Evolutionary conservation across 2,329 filamentous ascomycete species (phyloP).

Genomic region (Xylariaceae sp.): DNA sequence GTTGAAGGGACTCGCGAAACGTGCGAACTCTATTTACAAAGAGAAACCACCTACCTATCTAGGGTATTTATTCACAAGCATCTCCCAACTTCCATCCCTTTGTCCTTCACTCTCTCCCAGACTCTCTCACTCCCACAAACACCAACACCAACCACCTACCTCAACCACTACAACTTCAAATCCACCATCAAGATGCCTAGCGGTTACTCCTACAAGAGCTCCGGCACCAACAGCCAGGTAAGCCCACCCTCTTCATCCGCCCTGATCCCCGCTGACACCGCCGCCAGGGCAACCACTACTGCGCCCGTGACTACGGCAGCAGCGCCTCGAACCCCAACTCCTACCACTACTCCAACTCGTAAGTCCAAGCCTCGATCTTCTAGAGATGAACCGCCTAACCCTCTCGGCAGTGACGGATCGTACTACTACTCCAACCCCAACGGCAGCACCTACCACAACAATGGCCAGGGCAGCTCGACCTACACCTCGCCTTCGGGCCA

Average conservation of each 20-base stretch:
- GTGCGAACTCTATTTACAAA: too few relatives aligned
- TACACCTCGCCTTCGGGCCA: slow-evolving; percentile 56
- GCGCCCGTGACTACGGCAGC: slow-evolving; percentile 59
- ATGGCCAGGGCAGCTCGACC: slow-evolving; percentile 51
- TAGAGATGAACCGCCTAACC: background rate
- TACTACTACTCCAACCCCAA: slow-evolving; percentile 72
- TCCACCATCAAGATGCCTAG: slow-evolving; percentile 27
- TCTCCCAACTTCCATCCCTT: too few relatives aligned
- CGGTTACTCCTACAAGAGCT: slow-evolving; percentile 44
- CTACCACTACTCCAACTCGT: slow-evolving; percentile 66
- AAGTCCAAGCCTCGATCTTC: slow-evolving; percentile 24
- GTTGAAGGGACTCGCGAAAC: too few relatives aligned
- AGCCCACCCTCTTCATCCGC: slow-evolving; percentile 5
- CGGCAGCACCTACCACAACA: slow-evolving; percentile 65
- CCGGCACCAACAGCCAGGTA: slow-evolving; percentile 62
- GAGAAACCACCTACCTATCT: too few relatives aligned
- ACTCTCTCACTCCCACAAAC: too few relatives aligned
- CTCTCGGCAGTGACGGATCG: slow-evolving; percentile 50
- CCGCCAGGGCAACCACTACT: slow-evolving; percentile 63
- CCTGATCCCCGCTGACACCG: background rate
- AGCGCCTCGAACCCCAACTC: slow-evolving; percentile 52
- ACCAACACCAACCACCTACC: too few relatives aligned
- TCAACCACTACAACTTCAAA: background rate
- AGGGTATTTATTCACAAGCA: too few relatives aligned
- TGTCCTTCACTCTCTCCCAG: too few relatives aligned